Evolutionary conservation across 163 green algal genomes (phyloP).

Genomic region (Volvox carteri): DNA sequence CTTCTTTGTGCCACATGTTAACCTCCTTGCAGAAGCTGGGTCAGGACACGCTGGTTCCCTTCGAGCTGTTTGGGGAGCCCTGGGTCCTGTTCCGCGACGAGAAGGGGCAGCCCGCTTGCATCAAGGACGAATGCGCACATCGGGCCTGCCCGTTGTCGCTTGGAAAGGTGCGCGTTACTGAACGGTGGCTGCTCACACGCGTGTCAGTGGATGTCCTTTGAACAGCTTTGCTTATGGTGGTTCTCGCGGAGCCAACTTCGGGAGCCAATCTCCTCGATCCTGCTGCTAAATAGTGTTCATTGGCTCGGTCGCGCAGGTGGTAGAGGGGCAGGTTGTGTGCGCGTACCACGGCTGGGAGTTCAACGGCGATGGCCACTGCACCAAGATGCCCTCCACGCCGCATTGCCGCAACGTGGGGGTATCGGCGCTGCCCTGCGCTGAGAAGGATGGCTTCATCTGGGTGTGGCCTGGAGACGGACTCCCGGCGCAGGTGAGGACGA

Average conservation of each 20-base stretch:
- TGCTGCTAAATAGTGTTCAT: no score
- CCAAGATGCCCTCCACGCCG: constrained; percentile 92
- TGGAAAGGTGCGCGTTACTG: constrained; percentile 76
- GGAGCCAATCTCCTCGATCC: no score
- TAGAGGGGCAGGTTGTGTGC: constrained; percentile 79
- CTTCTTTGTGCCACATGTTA: no score
- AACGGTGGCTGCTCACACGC: no score
- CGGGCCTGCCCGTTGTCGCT: constrained; percentile 93
- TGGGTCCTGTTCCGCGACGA: constrained; percentile 96
- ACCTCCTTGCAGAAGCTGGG: constrained; percentile 63
- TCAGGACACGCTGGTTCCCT: constrained; percentile 81
- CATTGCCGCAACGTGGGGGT: constrained; percentile 85
- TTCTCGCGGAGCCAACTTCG: no score
- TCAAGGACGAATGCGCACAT: constrained; percentile 96
- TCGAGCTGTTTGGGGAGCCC: constrained; percentile 94
- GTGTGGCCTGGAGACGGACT: constrained; percentile 89
- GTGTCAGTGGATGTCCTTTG: no score
- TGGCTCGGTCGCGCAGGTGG: no score
- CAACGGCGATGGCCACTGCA: constrained; percentile 85
- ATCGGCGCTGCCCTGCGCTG: constrained; percentile 79
- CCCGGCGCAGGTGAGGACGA: constrained; percentile 12
- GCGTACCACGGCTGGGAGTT: constrained; percentile 98
- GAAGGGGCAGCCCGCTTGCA: constrained; percentile 83
- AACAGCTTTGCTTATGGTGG: no score
- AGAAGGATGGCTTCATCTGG: constrained; percentile 96